A percentile compares a stretch with the other conserved stretches of the same genome.
These are phyloP conservation scores for Musa balbisiana DNA, from an alignment of 202 grass and related monocot species.

Conservation along the genomic window DNA sequence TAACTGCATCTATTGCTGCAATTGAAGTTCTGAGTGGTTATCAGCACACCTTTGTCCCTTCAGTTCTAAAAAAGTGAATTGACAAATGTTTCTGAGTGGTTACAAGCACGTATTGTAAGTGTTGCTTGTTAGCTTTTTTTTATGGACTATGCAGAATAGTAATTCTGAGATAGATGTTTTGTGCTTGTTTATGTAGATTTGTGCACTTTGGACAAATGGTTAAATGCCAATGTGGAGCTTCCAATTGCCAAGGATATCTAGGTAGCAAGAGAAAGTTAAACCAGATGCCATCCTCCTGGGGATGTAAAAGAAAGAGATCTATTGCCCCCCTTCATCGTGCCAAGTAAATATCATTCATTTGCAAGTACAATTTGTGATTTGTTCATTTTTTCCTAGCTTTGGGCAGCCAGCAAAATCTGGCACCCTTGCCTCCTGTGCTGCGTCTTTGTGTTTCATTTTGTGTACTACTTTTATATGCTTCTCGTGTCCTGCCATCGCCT, in stretches of 20 bases:
- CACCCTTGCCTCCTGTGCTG: too few species aligned
- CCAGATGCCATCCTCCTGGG: conserved; percentile 32
- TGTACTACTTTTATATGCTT: too few species aligned
- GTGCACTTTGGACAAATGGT: conserved; percentile 86
- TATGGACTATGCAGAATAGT: too few species aligned
- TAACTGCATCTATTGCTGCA: too few species aligned
- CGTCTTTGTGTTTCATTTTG: too few species aligned
- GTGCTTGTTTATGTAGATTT: conserved; percentile 42
- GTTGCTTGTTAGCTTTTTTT: not conserved
- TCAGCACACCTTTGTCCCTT: too few species aligned
- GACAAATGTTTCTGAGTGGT: too few species aligned
- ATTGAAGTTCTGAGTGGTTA: too few species aligned
- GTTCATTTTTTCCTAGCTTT: not conserved
- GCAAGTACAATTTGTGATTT: not conserved
- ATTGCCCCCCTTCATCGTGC: not conserved
- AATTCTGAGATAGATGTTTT: conserved; percentile 5
- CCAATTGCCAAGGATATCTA: conserved; percentile 73
- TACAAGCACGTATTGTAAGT: too few species aligned
- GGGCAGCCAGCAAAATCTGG: too few species aligned
- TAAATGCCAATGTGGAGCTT: conserved; percentile 59
- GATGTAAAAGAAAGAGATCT: conserved; percentile 47
- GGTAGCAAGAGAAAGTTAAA: conserved; percentile 63
- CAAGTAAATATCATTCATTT: conserved; percentile 11
- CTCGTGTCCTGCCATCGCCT: too few species aligned
- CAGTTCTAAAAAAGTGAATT: too few species aligned